Evolutionary conservation across 805 yeast genomes (phyloP), one percentile per base, ranked within the genome.

Genomic region (Ogataea sp.): DNA sequence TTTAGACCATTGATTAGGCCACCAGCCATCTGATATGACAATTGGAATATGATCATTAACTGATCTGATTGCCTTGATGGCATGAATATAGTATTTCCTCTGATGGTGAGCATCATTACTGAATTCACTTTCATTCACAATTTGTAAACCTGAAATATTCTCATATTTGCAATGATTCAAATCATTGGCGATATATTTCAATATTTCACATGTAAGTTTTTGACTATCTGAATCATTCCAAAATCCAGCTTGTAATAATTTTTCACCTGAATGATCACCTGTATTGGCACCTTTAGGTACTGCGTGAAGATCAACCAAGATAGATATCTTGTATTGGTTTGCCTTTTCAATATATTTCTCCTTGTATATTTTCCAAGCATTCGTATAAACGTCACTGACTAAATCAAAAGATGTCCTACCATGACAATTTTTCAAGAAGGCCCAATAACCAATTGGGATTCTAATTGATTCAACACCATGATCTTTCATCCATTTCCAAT

Each of bases 381-480:
- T 69, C n/a, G 47, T 46, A 59, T 90, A 90, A 3, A 84, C 86
- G 0, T 53, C 53, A 4, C 70, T 56, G 28, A 73, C 62, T 26
- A 67, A 54, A 14, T 62, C 77, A 53, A 84, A 90, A 16, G 80
- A 79, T 2, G 95, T 81, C 4, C 61, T 58, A 54, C 67, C 82
- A 38, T 64, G 71, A n/a, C 88, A 75, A 6, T 32, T 23, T 5
- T 18, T 10, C 18, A 36, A 28, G 16, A 36, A 36, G 41, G 75
- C 79, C 96, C 96, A 90, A 59, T 84, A 90, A 0, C 97, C 97
- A 46, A 90, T 62, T 7, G 98, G 97, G 1, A 90, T 70, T 51
- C 98, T 71, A 5, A 90, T 70, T 2, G 88, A 74, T 20, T 85
- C 86, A n/a, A 84, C 84, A 7, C 86, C 84, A 39, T 68, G 70